These are phyloP conservation scores for Cordyceps cicadae DNA, from an alignment of 2,329 filamentous ascomycete genomes.

Conservation along the genomic window DNA sequence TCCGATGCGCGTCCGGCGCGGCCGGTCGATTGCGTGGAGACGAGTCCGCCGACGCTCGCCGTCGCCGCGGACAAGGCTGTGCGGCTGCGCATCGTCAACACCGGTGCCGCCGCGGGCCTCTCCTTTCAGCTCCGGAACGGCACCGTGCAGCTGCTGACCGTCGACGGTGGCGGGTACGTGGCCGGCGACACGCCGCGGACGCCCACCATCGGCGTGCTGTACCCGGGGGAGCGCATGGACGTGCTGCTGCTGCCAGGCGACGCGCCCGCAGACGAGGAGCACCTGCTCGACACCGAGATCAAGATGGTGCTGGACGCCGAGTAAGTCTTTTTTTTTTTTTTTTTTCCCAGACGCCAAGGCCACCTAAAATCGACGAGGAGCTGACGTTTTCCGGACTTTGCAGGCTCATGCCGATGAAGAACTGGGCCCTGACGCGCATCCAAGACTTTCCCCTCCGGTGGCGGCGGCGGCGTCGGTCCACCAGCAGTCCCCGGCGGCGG, in stretches of 20 bases:
- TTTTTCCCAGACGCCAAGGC: no score
- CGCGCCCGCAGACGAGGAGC: not conserved
- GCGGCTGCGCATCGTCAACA: conserved; percentile 12
- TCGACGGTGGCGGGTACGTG: conserved; percentile 16
- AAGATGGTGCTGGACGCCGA: conserved; percentile 11
- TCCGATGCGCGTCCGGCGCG: conserved; percentile 1
- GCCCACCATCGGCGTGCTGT: conserved; percentile 15
- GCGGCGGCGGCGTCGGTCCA: not conserved
- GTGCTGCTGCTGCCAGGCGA: conserved; percentile 4
- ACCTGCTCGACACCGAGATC: not conserved
- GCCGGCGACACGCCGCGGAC: conserved; percentile 11
- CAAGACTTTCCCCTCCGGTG: conserved; percentile 16
- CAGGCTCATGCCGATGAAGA: conserved; percentile 16
- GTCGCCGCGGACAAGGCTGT: conserved; percentile 7
- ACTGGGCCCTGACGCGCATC: conserved; percentile 15
- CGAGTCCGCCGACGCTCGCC: not conserved
- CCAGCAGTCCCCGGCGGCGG: no score
- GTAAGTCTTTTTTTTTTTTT: no score
- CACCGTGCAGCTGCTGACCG: conserved; percentile 14
- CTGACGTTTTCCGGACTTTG: not conserved
- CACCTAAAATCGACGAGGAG: not conserved
- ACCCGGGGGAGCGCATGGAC: conserved; percentile 18
- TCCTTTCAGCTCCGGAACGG: conserved; percentile 13
- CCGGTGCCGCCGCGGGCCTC: conserved; percentile 13
- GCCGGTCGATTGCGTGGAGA: conserved; percentile 11